A percentile compares a stretch with the other conserved stretches of the same genome.
Conservation (phyloP, 2,329 filamentous ascomycete species). For the Aspergillus felis region DNA sequence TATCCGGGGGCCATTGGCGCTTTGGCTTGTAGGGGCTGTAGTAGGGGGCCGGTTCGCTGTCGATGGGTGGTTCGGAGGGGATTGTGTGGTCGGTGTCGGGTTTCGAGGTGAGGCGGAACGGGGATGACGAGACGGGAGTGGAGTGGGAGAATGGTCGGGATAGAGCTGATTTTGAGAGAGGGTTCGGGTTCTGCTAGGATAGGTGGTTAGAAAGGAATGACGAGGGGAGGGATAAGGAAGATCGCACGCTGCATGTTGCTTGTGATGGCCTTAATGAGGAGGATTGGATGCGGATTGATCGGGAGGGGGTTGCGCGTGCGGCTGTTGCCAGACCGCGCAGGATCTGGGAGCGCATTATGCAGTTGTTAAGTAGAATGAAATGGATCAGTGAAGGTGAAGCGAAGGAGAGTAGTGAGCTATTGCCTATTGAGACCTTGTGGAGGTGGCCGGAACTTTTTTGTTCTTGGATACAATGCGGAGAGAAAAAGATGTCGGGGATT, state of each 20-base stretch:
- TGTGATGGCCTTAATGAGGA: background rate
- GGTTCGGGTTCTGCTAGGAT: background rate
- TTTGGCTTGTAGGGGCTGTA: conserved; percentile 59
- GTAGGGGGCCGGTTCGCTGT: conserved; percentile 27
- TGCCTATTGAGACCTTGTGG: background rate
- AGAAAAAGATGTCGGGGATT: conserved; percentile 4
- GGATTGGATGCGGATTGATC: background rate
- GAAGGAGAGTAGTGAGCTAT: background rate
- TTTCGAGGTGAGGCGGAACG: conserved; percentile 17
- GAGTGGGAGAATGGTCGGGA: conserved; percentile 8
- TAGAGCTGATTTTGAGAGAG: background rate
- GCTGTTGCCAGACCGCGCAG: background rate
- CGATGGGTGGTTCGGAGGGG: conserved; percentile 3
- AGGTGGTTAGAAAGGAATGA: background rate
- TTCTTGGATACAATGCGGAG: conserved; percentile 18
- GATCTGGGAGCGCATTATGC: background rate
- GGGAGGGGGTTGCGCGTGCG: background rate
- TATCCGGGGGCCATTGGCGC: conserved; percentile 62
- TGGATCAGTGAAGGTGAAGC: background rate
- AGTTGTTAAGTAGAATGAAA: background rate
- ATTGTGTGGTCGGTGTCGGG: conserved; percentile 5
- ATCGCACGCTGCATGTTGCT: background rate
- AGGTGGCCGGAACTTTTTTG: background rate
- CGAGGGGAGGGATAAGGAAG: background rate
- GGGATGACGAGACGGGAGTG: conserved; percentile 4